Evolutionary conservation across 148 eudicot species (phyloP).

Genomic region (Pharnaceum exiguum): DNA sequence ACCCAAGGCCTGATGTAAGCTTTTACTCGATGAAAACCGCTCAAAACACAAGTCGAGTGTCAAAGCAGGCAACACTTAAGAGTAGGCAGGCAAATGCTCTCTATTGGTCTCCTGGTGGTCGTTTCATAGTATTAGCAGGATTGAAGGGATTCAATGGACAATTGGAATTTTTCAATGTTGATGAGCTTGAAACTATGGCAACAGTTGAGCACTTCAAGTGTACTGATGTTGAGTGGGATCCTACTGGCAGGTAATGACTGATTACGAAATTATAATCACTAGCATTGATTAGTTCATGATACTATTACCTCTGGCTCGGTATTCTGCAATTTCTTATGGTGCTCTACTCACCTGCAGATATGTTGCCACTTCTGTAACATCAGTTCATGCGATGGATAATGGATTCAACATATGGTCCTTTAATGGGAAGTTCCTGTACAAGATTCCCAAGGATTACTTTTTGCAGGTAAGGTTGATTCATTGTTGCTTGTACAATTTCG

Average conservation of each 20-base stretch:
- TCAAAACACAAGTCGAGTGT: constrained; percentile 59
- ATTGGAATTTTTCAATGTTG: constrained; percentile 86
- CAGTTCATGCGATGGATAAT: constrained; percentile 97
- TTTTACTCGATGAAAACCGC: constrained; percentile 77
- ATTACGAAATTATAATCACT: neutral
- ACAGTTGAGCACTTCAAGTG: constrained; percentile 91
- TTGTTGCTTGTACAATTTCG: neutral
- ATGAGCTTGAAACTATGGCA: constrained; percentile 99
- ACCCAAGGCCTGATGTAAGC: constrained; percentile 85
- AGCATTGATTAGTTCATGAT: neutral
- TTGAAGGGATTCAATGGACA: constrained; percentile 93
- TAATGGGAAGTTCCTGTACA: constrained; percentile 74
- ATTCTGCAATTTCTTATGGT: neutral
- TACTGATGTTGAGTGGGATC: constrained; percentile 85
- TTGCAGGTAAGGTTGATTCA: constrained; percentile 57
- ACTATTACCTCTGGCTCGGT: neutral
- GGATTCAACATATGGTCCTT: constrained; percentile 96
- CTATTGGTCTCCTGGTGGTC: constrained; percentile 90
- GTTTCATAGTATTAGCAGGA: constrained; percentile 76
- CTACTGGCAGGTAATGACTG: constrained; percentile 78
- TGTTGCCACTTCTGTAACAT: constrained; percentile 83
- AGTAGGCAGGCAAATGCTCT: constrained; percentile 95
- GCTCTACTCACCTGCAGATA: constrained; percentile 37
- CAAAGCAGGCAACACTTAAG: constrained; percentile 81
- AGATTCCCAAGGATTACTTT: constrained; percentile 87